Evolutionary conservation across 2,329 filamentous ascomycete species (phyloP), one percentile per base, ranked within the genome.

Genomic region (Ceratocystis cacaofunesta): DNA sequence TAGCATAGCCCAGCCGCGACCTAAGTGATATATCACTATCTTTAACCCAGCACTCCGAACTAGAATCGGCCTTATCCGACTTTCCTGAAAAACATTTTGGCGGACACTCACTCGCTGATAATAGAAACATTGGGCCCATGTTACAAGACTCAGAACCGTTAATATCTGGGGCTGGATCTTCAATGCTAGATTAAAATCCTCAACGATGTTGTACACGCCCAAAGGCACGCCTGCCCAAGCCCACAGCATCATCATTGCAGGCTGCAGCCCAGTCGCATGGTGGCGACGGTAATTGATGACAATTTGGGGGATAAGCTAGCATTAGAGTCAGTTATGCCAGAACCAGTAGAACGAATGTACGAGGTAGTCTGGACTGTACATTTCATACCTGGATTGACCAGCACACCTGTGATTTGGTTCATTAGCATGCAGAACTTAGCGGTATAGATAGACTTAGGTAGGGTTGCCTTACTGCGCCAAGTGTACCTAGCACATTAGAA

Each of bases 181-280:
- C 15, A 78, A 68, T 2, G 77, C 77, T 1, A 78, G 30, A 62
- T 77, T 78, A 69, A 78, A 78, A 10, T 71, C 70, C 64, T 74
- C 71, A 28, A 76, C 75, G 44, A 78, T 76, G 67, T 78, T 78
- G 69, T 78, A 78, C 4, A 77, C 76, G 1, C 86, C 86, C 0
- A 89, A 76, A 0, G 85, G 85, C 0, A 88, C 82, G 0, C 86
- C 86, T 1, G 86, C 86, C 75, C 79, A 82, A 0, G 84, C 83
- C 80, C 86, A 89, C 1, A 88, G 77, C 72, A 89, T 80, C 85
- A 89, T 88, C 85, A 89, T 88, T 0, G 83, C 82, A 0, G 82
- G 79, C 62, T 88, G 85, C 0, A 89, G 76, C 0, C 85, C 86
- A 0, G 77, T 80, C 0, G 85, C 85, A 75, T 87, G 79, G 71